A percentile compares a stretch with the other conserved stretches of the same genome.
These are phyloP conservation scores for Paraurostyla sp. DNA, from an alignment of 73 alveolate genomes.

Conservation along the genomic window DNA sequence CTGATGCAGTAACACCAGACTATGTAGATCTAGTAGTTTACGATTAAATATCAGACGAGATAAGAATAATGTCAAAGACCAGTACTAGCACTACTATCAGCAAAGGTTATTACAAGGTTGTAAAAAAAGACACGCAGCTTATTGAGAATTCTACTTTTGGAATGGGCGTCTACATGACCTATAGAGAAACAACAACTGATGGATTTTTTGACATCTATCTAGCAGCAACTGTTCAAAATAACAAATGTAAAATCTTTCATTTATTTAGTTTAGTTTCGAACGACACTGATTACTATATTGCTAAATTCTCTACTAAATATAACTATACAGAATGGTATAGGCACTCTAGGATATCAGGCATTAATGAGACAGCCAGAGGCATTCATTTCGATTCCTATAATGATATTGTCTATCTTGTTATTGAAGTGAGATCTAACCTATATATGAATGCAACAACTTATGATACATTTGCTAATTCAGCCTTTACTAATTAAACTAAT, in stretches of 20 bases:
- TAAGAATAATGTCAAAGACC: not conserved
- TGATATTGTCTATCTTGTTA: conserved; percentile 8
- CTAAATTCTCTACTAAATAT: conserved; percentile 34
- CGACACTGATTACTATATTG: conserved; percentile 45
- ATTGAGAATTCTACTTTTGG: conserved; percentile 25
- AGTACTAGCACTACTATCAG: not conserved
- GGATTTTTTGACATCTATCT: conserved; percentile 32
- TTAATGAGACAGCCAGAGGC: conserved; percentile 56
- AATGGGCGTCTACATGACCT: conserved; percentile 21
- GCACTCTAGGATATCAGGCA: not conserved
- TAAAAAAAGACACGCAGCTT: not conserved
- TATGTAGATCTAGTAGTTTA: not conserved
- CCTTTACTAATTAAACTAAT: conserved; percentile 26
- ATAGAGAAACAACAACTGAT: not conserved
- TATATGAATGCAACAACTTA: conserved; percentile 43
- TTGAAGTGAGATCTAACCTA: conserved; percentile 15
- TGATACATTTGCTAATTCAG: conserved; percentile 32
- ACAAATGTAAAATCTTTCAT: not conserved
- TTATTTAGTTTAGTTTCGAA: not conserved
- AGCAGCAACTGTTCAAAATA: conserved; percentile 33
- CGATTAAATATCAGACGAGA: conserved; percentile 27
- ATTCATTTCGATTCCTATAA: conserved; percentile 6
- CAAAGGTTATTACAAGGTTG: conserved; percentile 12
- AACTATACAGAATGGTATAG: conserved; percentile 60
- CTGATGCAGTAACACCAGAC: not conserved